Conservation (phyloP, 2,329 filamentous ascomycete genomes). For the Monosporascus sp. region DNA sequence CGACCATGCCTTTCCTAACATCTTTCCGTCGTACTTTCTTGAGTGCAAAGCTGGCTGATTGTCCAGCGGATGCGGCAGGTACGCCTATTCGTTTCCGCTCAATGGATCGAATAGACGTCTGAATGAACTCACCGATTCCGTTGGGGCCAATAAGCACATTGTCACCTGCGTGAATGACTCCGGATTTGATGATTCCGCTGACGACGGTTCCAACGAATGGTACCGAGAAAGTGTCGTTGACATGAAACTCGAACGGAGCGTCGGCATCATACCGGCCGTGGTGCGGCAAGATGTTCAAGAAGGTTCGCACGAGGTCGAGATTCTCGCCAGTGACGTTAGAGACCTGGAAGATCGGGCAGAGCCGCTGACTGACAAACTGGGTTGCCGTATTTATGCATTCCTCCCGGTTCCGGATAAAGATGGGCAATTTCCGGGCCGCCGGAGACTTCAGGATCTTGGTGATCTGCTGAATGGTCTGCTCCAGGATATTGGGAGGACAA, state of each 20-base stretch:
- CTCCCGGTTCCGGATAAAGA: constrained; percentile 87
- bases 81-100: constrained; percentile 90
- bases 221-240: constrained; percentile 97
- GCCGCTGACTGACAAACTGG: constrained; percentile 90
- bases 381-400: constrained; percentile 93
- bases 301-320: constrained; percentile 83
- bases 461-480: constrained; percentile 88
- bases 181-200: constrained; percentile 84
- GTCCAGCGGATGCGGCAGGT: constrained; percentile 81
- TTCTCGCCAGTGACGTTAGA: constrained; percentile 95
- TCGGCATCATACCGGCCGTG: constrained; percentile 87
- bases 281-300: constrained; percentile 91
- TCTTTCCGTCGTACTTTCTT: constrained; percentile 85
- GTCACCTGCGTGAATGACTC: constrained; percentile 87
- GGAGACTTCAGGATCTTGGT: constrained; percentile 91
- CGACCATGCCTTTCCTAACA: constrained; percentile 96
- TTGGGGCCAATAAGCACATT: constrained; percentile 85
- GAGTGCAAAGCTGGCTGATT: constrained; percentile 87
- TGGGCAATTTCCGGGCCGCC: constrained; percentile 88
- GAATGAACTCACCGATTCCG: constrained; percentile 80
- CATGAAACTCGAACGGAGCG: constrained; percentile 86
- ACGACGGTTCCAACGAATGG: constrained; percentile 96
- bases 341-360: constrained; percentile 96
- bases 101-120: constrained; percentile 84
- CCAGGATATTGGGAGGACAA: constrained; percentile 88